Percentiles rank a stretch among this genome's conserved stretches.
These are phyloP conservation scores for Fraxinus greggii DNA, from an alignment of 305 asterid genomes.

Conservation along the genomic window DNA sequence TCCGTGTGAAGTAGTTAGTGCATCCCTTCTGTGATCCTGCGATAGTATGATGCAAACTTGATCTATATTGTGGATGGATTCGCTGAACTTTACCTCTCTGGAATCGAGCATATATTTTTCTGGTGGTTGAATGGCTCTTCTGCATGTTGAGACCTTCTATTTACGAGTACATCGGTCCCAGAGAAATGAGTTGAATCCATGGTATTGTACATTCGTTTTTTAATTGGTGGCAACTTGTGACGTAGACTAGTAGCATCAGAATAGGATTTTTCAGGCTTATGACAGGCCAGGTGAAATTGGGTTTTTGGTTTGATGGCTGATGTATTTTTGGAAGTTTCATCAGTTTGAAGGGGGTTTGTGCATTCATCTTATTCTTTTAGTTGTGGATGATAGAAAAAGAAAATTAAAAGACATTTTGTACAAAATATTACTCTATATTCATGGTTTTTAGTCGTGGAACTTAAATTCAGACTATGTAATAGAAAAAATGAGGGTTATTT, in stretches of 20 bases:
- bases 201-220: constrained; percentile 18
- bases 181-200: constrained; percentile 5
- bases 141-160: neutral
- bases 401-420: constrained; percentile 24
- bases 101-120: constrained; percentile 8
- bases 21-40: neutral
- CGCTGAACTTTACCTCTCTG: neutral
- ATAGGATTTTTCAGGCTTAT: constrained; percentile 1
- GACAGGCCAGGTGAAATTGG: neutral
- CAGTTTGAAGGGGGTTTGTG: neutral
- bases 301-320: constrained; percentile 13
- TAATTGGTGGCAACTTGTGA: constrained; percentile 17
- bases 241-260: constrained; percentile 17
- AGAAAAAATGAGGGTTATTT: neutral
- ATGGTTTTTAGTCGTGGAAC: neutral
- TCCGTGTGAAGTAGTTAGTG: constrained; percentile 63
- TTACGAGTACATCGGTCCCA: neutral
- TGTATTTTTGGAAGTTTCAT: constrained; percentile 24
- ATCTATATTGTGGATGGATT: neutral
- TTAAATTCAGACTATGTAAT: neutral
- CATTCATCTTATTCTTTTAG: constrained; percentile 33
- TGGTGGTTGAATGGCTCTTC: constrained; percentile 1
- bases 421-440: constrained; percentile 17
- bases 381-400: constrained; percentile 22
- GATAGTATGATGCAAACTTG: neutral